Evolutionary conservation across 768 basidiomycete genomes (phyloP), one percentile per base, ranked within the genome.

Genomic region (Trametes coccinea): DNA sequence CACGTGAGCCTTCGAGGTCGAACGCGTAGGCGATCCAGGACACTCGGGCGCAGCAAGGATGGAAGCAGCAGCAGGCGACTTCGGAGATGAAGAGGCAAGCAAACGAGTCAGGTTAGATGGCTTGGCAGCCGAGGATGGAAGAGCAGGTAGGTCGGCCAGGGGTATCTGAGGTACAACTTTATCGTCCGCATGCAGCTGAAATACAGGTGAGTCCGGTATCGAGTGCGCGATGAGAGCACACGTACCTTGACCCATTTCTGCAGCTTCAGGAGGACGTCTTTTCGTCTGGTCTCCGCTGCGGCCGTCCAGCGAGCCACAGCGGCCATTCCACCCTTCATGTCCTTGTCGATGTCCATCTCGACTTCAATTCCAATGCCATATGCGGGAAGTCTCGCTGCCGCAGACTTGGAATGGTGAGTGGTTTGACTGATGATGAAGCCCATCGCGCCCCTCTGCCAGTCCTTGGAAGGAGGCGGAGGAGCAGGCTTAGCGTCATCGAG

Each of bases 301-400:
- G 88, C 84, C 2, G 92, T 92, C 92, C 92, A 94, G 58, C 90
- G 84, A 54, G 92, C 92, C 46, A 94, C 89, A 31, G 92, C 89
- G 40, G 90, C 90, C 88, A 93, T 93, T n/a, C 92, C 90, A 47
- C 82, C 85, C 22, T 78, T 78, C 87, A 90, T 86, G 67, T 83
- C 85, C 74, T 89, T 90, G 74, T 91, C 89, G 57, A 92, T 83
- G 67, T 92, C 85, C 78, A 91, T 88, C 66, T 93, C 90, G 29
- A 93, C 90, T 74, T 93, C 90, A 52, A 94, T 90, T 1, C 92
- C 92, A 63, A 93, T 82, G 8, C 92, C 92, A 71, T 93, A 94
- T 1, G 84, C 92, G 37, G 90, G 87, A 17, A 91, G 77, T 45
- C 92, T 84, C 68, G 86, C 86, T 13, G 84, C 82, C 13, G 80